phyloP scores from a whole-genome alignment of 2,329 filamentous ascomycete species.

The Raffaelea arxii region DNA sequence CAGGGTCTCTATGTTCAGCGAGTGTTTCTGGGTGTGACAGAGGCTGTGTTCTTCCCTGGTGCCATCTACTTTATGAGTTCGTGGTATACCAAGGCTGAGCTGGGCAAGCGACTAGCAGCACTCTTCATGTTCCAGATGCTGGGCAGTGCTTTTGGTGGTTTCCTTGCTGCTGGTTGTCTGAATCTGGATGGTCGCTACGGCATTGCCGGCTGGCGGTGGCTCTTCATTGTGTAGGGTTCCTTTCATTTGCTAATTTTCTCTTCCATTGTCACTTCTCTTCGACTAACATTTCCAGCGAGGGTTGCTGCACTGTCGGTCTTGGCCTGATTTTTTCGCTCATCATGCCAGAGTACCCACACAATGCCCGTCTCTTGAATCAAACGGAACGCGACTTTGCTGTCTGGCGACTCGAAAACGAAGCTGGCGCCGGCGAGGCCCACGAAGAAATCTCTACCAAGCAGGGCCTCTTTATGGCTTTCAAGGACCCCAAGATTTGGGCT shows the following conservation, averaged over 20 bases:
- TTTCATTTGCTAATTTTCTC: neutral
- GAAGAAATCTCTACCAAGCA: slow-evolving; percentile 19
- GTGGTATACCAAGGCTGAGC: slow-evolving; percentile 29
- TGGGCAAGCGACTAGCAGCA: slow-evolving; percentile 24
- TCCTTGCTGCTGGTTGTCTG: slow-evolving; percentile 38
- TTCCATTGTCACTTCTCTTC: neutral
- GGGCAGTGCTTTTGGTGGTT: slow-evolving; percentile 36
- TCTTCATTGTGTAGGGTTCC: slow-evolving; percentile 1
- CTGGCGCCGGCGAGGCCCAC: slow-evolving; percentile 26
- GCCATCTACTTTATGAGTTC: slow-evolving; percentile 29
- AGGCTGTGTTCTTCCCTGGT: slow-evolving; percentile 26
- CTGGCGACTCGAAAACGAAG: slow-evolving; percentile 21
- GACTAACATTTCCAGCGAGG: too few species aligned
- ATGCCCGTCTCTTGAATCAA: slow-evolving; percentile 21
- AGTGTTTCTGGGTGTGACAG: slow-evolving; percentile 25
- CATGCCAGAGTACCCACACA: slow-evolving; percentile 29
- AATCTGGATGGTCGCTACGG: slow-evolving; percentile 34
- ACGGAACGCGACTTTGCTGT: slow-evolving; percentile 20
- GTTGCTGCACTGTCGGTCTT: slow-evolving; percentile 36
- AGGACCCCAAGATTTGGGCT: slow-evolving; percentile 1
- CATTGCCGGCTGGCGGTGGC: slow-evolving; percentile 38
- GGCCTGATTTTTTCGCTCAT: slow-evolving; percentile 20
- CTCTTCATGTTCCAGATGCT: slow-evolving; percentile 26
- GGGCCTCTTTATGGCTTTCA: slow-evolving; percentile 8
- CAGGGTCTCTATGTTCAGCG: slow-evolving; percentile 22